phyloP scores from a whole-genome alignment of 2,329 filamentous ascomycete species.

The Hypoxylon sp. region DNA sequence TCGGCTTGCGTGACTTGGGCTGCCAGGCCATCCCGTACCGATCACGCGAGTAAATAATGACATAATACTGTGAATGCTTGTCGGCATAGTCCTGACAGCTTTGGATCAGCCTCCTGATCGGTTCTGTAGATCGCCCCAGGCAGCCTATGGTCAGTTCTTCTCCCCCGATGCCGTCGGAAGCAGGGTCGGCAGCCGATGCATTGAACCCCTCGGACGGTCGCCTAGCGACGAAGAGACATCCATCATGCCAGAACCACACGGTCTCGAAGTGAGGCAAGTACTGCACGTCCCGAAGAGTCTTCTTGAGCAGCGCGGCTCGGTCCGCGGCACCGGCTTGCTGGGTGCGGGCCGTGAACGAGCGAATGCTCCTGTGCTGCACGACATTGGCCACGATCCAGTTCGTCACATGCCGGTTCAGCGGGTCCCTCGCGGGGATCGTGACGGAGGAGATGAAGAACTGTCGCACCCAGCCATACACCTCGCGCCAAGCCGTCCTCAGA shows the following conservation, averaged over 20 bases:
- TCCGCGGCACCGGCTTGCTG: slow-evolving; percentile 52
- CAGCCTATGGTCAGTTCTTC: slow-evolving; percentile 62
- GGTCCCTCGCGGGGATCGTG: slow-evolving; percentile 58
- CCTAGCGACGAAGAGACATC: slow-evolving; percentile 59
- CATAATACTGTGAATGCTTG: slow-evolving; percentile 61
- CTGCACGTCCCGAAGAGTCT: slow-evolving; percentile 56
- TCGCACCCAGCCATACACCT: slow-evolving; percentile 56
- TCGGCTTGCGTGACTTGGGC: slow-evolving; percentile 61
- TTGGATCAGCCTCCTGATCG: slow-evolving; percentile 60
- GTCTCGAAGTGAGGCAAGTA: slow-evolving; percentile 60
- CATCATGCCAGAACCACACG: slow-evolving; percentile 63
- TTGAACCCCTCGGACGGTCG: slow-evolving; percentile 56
- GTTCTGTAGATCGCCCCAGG: slow-evolving; percentile 62
- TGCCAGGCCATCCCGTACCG: slow-evolving; percentile 62
- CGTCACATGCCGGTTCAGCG: slow-evolving; percentile 59
- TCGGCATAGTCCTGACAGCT: slow-evolving; percentile 62
- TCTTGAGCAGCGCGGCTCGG: slow-evolving; percentile 56
- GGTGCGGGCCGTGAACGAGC: slow-evolving; percentile 59
- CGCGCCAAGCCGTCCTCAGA: slow-evolving; percentile 52
- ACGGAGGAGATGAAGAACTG: slow-evolving; percentile 60
- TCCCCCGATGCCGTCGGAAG: slow-evolving; percentile 59
- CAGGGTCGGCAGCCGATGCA: slow-evolving; percentile 54
- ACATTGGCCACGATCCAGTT: slow-evolving; percentile 59
- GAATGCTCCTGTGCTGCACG: slow-evolving; percentile 53
- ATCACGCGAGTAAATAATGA: slow-evolving; percentile 61